A percentile compares a stretch with the other conserved stretches of the same genome.
Evolutionary conservation across 345 rosid genomes (phyloP).

Genomic region (Stellera chamaejasme): DNA sequence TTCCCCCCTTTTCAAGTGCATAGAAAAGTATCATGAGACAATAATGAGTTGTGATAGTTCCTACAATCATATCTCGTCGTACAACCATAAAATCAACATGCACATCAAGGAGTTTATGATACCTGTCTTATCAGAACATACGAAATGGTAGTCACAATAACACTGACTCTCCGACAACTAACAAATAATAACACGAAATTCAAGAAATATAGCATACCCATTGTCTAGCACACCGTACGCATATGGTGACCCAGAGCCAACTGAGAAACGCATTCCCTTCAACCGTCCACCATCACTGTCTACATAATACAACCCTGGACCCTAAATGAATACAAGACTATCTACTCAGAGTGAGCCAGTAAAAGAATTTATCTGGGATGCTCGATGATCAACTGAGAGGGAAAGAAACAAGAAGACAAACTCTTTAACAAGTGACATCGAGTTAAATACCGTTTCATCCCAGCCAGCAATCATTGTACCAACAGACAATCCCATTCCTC

Average conservation of each 20-base stretch:
- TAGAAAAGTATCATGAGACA: no score
- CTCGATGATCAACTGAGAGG: background rate
- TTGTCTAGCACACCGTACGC: conserved; percentile 85
- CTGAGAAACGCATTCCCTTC: conserved; percentile 82
- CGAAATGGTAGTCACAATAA: background rate
- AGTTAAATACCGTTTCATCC: conserved; percentile 79
- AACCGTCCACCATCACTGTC: conserved; percentile 92
- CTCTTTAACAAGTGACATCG: conserved; percentile 4
- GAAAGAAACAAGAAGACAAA: background rate
- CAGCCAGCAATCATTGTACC: conserved; percentile 99
- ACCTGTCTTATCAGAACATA: background rate
- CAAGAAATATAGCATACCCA: conserved; percentile 40
- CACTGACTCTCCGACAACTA: background rate
- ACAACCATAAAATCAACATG: no score
- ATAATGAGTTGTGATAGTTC: no score
- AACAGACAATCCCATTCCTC: conserved; percentile 98
- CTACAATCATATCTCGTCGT: no score
- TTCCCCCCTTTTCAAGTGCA: no score
- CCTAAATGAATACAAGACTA: conserved; percentile 28
- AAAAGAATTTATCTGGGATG: background rate
- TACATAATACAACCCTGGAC: conserved; percentile 87
- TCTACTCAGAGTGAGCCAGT: background rate
- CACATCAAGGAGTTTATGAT: no score
- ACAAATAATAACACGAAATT: background rate
- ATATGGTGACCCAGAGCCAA: conserved; percentile 93